Evolutionary conservation across 306 rosid genomes (phyloP).

Genomic region (Mimosa bimucronata): DNA sequence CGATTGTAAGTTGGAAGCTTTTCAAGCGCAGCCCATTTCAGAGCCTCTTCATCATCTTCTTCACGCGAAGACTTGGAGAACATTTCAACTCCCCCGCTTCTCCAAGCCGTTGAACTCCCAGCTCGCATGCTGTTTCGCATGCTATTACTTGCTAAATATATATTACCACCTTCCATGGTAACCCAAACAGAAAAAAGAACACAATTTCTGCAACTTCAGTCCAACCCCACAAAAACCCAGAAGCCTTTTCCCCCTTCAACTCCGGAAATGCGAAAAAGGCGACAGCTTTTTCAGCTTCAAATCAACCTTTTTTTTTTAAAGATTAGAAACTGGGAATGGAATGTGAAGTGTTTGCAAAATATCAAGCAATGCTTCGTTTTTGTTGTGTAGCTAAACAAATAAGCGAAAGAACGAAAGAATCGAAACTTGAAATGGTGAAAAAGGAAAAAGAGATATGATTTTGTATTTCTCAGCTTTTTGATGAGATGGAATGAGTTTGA

Average conservation of each 20-base stretch:
- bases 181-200: slow-evolving; percentile 1
- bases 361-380: not conserved
- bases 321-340: not conserved
- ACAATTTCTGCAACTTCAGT: not conserved
- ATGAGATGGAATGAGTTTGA: not conserved
- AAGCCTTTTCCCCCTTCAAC: not conserved
- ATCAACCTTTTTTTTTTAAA: not conserved
- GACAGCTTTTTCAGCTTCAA: not conserved
- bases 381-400: too few species aligned
- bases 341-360: not conserved
- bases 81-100: slow-evolving; percentile 49
- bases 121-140: slow-evolving; percentile 40
- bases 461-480: not conserved
- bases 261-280: not conserved
- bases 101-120: slow-evolving; percentile 54
- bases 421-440: not conserved
- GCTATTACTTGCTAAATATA: slow-evolving; percentile 48
- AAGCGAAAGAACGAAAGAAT: slow-evolving; percentile 22
- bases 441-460: not conserved
- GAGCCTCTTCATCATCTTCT: slow-evolving; percentile 81
- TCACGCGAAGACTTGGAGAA: slow-evolving; percentile 57
- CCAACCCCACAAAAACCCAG: not conserved
- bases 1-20: slow-evolving; percentile 82
- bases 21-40: slow-evolving; percentile 78
- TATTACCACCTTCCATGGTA: slow-evolving; percentile 55